These are phyloP conservation scores for Climacium dendroides DNA, from an alignment of 225 moss, liverwort and hornwort species.

Conservation along the genomic window DNA sequence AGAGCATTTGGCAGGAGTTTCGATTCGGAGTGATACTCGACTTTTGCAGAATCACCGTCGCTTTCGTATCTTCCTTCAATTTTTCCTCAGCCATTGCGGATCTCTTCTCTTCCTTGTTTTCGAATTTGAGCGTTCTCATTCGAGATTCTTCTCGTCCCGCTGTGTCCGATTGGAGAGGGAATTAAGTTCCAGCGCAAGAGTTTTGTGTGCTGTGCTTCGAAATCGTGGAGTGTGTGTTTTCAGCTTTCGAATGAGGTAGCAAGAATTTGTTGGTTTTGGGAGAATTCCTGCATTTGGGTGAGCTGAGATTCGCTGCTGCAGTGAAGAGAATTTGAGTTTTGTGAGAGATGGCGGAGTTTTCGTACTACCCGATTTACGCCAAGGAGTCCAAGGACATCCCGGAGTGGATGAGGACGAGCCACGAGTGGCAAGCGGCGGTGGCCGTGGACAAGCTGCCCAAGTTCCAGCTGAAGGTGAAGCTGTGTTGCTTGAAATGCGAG, in stretches of 20 bases:
- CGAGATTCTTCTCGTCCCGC: not conserved
- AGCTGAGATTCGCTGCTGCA: not conserved
- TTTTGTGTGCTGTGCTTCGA: not conserved
- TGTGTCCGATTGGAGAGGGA: not conserved
- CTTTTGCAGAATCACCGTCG: not conserved
- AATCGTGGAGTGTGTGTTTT: not conserved
- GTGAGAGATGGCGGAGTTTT: not conserved
- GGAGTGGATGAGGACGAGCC: slow-evolving; percentile 14
- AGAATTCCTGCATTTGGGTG: not conserved
- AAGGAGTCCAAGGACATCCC: slow-evolving; percentile 26
- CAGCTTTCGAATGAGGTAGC: not conserved
- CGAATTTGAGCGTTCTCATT: not conserved
- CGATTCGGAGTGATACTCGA: not conserved
- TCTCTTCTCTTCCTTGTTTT: not conserved
- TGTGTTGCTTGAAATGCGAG: slow-evolving; percentile 25
- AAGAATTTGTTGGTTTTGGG: not conserved
- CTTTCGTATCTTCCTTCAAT: too few species aligned
- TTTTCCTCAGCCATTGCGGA: not conserved
- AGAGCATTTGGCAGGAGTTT: not conserved
- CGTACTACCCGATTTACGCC: slow-evolving; percentile 10
- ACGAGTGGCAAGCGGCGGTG: slow-evolving; percentile 17
- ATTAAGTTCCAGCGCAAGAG: not conserved
- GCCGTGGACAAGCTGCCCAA: slow-evolving; percentile 18
- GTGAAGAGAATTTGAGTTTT: not conserved
- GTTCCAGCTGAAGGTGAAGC: slow-evolving; percentile 16